Evolutionary conservation across 2,329 filamentous ascomycete species (phyloP).

Genomic region (Xylaria sp.): DNA sequence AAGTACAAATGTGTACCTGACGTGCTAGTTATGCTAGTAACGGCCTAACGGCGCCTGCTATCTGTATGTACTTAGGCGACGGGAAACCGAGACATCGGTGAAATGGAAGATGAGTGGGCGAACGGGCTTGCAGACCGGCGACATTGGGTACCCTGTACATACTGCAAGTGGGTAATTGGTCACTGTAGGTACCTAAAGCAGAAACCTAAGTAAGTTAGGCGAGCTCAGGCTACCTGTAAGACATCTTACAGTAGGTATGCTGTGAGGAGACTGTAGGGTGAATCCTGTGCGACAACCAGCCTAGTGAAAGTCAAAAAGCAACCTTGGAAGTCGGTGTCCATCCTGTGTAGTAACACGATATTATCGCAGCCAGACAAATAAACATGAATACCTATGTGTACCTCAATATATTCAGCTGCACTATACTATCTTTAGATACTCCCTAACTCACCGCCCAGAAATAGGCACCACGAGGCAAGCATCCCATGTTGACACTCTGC

Average conservation of each 20-base stretch:
- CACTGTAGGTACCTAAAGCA: not conserved
- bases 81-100: slow-evolving; percentile 30
- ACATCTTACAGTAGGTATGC: too few species aligned
- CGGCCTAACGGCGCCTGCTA: slow-evolving; percentile 1
- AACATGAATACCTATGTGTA: not conserved
- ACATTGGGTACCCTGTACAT: too few species aligned
- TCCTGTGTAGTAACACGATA: not conserved
- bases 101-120: slow-evolving; percentile 11
- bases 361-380: not conserved
- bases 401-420: not conserved
- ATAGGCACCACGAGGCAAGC: not conserved
- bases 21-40: not conserved
- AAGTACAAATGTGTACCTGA: not conserved
- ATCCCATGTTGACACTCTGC: not conserved
- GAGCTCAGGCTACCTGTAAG: not conserved
- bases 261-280: too few species aligned
- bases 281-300: not conserved
- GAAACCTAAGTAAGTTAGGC: too few species aligned
- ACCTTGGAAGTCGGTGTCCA: not conserved
- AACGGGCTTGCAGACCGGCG: slow-evolving; percentile 28
- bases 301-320: not conserved
- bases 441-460: slow-evolving; percentile 17
- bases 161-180: not conserved
- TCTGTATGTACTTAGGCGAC: not conserved
- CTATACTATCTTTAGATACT: slow-evolving; percentile 17